phyloP scores from a whole-genome alignment of 192 early-diverging fungal species.

The Umbelopsis ramanniana region DNA sequence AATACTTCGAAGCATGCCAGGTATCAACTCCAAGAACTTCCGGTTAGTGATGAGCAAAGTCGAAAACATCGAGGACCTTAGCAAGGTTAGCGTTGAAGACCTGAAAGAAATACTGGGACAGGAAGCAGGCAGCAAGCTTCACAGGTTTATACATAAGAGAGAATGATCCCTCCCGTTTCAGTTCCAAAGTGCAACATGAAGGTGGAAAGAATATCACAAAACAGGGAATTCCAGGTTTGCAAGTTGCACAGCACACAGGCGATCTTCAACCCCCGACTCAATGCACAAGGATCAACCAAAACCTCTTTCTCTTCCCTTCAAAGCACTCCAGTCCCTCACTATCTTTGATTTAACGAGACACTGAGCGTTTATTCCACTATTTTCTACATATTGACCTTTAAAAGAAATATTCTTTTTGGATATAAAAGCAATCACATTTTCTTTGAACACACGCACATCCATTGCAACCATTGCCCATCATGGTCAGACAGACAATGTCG shows the following conservation, averaged over 20 bases:
- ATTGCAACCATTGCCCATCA: background rate
- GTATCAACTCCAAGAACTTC: constrained; percentile 84
- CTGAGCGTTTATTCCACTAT: too few relatives aligned
- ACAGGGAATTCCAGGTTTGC: background rate
- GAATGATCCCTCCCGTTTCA: constrained; percentile 25
- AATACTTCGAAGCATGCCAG: constrained; percentile 83
- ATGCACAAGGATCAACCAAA: background rate
- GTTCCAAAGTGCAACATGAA: background rate
- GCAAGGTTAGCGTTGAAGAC: constrained; percentile 49
- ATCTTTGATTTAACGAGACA: background rate
- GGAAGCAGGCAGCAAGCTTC: constrained; percentile 61
- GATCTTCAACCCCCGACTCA: constrained; percentile 11
- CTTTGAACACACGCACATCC: background rate
- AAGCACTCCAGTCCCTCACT: background rate
- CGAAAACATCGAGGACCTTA: constrained; percentile 66
- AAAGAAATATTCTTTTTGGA: too few relatives aligned
- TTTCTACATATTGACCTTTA: too few relatives aligned
- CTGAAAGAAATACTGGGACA: constrained; percentile 62
- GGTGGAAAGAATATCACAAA: background rate
- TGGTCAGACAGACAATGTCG: constrained; percentile 40
- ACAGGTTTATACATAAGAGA: constrained; percentile 67
- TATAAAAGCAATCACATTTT: too few relatives aligned
- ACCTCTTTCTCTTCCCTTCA: too few relatives aligned
- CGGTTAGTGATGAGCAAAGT: constrained; percentile 71
- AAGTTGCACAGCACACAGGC: background rate